phyloP scores from a whole-genome alignment of 2,329 filamentous ascomycete species.

The Cyanodermella asteris region DNA sequence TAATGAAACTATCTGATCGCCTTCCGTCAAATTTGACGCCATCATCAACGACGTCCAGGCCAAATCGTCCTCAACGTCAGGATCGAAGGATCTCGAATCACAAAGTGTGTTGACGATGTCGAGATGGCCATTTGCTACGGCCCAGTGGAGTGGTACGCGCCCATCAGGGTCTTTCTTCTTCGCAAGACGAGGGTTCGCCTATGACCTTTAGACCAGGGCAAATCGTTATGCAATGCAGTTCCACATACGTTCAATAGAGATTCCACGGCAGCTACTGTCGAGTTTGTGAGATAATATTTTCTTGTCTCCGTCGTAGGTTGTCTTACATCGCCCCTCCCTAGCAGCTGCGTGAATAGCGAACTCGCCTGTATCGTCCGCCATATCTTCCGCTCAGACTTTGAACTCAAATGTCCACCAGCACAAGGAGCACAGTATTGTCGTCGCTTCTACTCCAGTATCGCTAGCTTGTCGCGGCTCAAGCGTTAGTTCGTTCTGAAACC shows the following conservation, averaged over 20 bases:
- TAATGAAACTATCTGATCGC: slow-evolving; percentile 22
- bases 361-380: too few species aligned
- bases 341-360: slow-evolving; percentile 76
- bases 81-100: slow-evolving; percentile 52
- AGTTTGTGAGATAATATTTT: slow-evolving; percentile 10
- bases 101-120: slow-evolving; percentile 54
- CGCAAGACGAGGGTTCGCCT: slow-evolving; percentile 65
- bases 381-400: too few species aligned
- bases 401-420: too few species aligned
- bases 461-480: too few species aligned
- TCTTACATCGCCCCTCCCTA: slow-evolving; percentile 60
- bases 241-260: slow-evolving; percentile 47
- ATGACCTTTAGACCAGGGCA: not conserved
- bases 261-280: slow-evolving; percentile 45
- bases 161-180: slow-evolving; percentile 61
- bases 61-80: slow-evolving; percentile 42
- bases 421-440: too few species aligned
- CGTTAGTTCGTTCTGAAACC: too few species aligned
- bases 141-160: slow-evolving; percentile 85
- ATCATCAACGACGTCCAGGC: slow-evolving; percentile 31
- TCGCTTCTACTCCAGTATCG: too few species aligned
- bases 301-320: too few species aligned
- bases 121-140: slow-evolving; percentile 58
- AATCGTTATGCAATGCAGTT: too few species aligned
- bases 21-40: slow-evolving; percentile 23